A percentile compares a stretch with the other conserved stretches of the same genome.
Evolutionary conservation across 345 rosid species (phyloP).

Genomic region (Anacardium occidentale): DNA sequence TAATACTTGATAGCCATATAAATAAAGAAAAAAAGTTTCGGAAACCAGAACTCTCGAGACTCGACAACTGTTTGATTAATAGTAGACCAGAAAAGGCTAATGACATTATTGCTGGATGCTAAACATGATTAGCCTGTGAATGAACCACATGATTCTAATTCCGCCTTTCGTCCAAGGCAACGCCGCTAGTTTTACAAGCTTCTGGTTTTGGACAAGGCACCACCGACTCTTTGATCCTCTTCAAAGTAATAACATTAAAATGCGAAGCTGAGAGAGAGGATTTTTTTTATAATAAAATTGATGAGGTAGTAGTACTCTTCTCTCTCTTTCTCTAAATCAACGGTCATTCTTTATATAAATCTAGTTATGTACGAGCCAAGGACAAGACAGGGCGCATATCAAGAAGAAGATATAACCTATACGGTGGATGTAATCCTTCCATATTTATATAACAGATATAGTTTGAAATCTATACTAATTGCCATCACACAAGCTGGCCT

Average conservation of each 20-base stretch:
- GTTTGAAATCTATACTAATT: neutral
- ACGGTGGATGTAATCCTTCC: neutral
- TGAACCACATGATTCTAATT: too few species aligned
- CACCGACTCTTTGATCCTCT: too few species aligned
- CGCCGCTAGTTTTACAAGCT: conserved; percentile 32
- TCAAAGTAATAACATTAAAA: neutral
- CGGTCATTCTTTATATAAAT: too few species aligned
- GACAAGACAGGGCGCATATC: conserved; percentile 23
- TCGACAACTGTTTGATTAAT: too few species aligned
- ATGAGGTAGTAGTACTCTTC: too few species aligned
- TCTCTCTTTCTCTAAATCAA: conserved; percentile 7
- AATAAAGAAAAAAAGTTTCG: too few species aligned
- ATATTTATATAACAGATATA: too few species aligned
- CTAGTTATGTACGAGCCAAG: neutral
- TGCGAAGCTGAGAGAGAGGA: neutral
- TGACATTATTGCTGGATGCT: too few species aligned
- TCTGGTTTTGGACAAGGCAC: conserved; percentile 26
- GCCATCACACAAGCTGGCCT: conserved; percentile 14
- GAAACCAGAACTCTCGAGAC: too few species aligned
- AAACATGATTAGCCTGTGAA: too few species aligned
- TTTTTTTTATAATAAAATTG: neutral
- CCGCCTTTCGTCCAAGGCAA: neutral
- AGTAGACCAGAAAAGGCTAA: too few species aligned
- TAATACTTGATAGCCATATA: too few species aligned
- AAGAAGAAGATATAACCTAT: conserved; percentile 8